Evolutionary conservation across 441 rosid genomes (phyloP), one percentile per base, ranked within the genome.

Genomic region (Metrosideros polymorpha): DNA sequence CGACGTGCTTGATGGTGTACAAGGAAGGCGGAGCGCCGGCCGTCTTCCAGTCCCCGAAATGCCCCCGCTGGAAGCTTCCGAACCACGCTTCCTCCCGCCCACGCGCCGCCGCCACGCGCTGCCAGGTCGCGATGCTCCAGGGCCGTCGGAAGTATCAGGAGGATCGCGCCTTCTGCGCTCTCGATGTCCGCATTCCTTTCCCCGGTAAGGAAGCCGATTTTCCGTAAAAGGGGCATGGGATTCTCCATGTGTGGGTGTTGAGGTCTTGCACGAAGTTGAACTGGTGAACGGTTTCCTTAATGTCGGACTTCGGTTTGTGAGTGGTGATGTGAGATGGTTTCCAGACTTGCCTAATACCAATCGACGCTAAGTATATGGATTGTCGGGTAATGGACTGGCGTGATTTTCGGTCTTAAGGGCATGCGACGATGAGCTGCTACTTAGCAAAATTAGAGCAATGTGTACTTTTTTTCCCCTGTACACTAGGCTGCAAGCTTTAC

Each of bases 11-110:
- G 92, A 91, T 89, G 49, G 95, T 96, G 57, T 97, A 97, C 91
- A 93, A 92, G 87, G 90, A 94, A 90, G 99, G 99, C 61, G 99
- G 99, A 84, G 99, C 99, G 82, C 98, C 97, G 42, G 99, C 98
- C 1, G 99, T 96, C 27, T 94, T 97, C 83, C 96, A 89, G 75
- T 96, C 99, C 43, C 95, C 95, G 6, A 94, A 95, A 91, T 97
- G 99, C 89, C 99, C 99, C 90, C 95, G 92, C 49, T 96, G 99
- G 99, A 95, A 89, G 88, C 95, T 95, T 83, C 92, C 90, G 6
- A 83, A 89, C 63, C 88, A 88, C 87, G 90, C 86, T 53, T 91
- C 84, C 84, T 51, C 94, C 32, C 92, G 84, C 22, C 84, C 91
- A 3, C 95, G 92, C 83, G 52, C 87, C 29, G 18, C 90, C 49